Percentiles rank a stretch among this genome's conserved stretches.
Conservation (phyloP, 2,329 filamentous ascomycete species). For the Epichloe elymi region DNA sequence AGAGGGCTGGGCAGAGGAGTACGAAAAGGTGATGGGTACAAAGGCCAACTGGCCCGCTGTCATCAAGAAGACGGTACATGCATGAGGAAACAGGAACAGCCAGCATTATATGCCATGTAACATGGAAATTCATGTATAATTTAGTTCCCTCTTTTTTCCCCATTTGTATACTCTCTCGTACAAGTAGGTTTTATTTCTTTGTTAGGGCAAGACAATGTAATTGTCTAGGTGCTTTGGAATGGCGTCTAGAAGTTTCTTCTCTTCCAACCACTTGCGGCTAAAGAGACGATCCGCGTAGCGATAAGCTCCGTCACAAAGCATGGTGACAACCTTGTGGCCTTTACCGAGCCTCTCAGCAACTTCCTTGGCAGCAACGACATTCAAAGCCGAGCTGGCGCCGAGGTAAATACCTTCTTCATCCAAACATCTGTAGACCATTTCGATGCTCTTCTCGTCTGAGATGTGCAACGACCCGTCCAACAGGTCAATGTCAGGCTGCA, state of each 20-base stretch:
- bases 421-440: constrained; percentile 93
- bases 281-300: constrained; percentile 90
- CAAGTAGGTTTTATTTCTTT: constrained; percentile 9
- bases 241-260: constrained; percentile 69
- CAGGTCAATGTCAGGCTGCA: constrained; percentile 70
- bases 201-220: constrained; percentile 81
- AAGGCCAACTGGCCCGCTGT: constrained; percentile 16
- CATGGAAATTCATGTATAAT: constrained; percentile 11
- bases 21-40: constrained; percentile 15
- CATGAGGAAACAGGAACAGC: not conserved
- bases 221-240: constrained; percentile 78
- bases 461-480: constrained; percentile 78
- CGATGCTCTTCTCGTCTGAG: constrained; percentile 84
- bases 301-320: constrained; percentile 94
- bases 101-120: not conserved
- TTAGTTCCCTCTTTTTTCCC: constrained; percentile 4
- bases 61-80: not conserved
- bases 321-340: constrained; percentile 83
- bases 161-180: constrained; percentile 9
- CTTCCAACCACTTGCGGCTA: constrained; percentile 76
- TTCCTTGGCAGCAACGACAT: constrained; percentile 90
- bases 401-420: constrained; percentile 94
- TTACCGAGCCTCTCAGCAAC: constrained; percentile 81
- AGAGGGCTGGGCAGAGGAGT: constrained; percentile 12
- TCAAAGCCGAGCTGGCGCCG: constrained; percentile 84